Evolutionary conservation across 805 yeast genomes (phyloP).

Genomic region (Wickerhamomyces canadensis): DNA sequence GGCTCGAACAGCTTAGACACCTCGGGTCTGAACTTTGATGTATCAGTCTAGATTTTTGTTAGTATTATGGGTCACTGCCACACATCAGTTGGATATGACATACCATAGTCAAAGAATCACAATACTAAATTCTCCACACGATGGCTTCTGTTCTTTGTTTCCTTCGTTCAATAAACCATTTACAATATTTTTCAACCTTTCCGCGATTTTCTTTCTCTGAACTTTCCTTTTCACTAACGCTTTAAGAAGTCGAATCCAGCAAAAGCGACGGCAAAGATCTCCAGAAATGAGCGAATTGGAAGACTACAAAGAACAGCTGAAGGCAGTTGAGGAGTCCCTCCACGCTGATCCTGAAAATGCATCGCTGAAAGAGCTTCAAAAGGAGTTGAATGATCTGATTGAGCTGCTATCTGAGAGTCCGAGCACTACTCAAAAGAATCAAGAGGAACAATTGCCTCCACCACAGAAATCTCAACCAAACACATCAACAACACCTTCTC

Average conservation of each 20-base stretch:
- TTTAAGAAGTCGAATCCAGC: too few species aligned
- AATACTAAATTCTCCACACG: too few species aligned
- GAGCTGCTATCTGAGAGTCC: slow-evolving; percentile 7
- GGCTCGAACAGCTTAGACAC: slow-evolving; percentile 34
- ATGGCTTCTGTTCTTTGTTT: too few species aligned
- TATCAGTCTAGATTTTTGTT: slow-evolving; percentile 20
- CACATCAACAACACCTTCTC: neutral
- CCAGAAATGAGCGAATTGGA: slow-evolving; percentile 13
- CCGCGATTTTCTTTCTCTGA: too few species aligned
- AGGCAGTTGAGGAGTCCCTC: slow-evolving; percentile 13
- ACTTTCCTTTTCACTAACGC: too few species aligned
- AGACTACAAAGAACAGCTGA: slow-evolving; percentile 15
- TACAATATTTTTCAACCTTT: too few species aligned
- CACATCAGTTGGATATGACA: too few species aligned
- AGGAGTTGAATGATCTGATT: slow-evolving; percentile 14
- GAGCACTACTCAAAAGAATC: too few species aligned
- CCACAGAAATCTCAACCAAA: neutral
- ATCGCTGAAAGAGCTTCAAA: slow-evolving; percentile 9
- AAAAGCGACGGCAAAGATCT: too few species aligned
- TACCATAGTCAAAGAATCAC: too few species aligned
- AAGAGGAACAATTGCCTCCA: too few species aligned
- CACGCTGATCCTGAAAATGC: slow-evolving; percentile 12
- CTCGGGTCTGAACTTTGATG: slow-evolving; percentile 34
- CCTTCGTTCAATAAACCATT: too few species aligned
- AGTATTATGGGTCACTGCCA: neutral